Evolutionary conservation across 1,284 basidiomycete genomes (phyloP), one percentile per base, ranked within the genome.

Genomic region (Schizophyllum amplum): DNA sequence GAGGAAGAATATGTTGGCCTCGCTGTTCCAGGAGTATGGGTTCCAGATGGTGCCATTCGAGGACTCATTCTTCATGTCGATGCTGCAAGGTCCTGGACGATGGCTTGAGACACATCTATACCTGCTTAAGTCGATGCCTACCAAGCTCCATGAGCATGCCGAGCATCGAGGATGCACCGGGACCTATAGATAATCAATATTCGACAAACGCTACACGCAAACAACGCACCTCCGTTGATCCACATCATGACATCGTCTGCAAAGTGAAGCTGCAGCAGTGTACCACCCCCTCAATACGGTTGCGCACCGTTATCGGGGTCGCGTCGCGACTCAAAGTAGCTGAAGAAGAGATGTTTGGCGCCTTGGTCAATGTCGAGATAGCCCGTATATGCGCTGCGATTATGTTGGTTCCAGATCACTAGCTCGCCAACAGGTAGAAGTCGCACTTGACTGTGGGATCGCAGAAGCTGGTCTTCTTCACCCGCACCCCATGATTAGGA

Each of bases 311-410:
- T 76, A 17, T 77, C 76, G 1, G 90, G 89, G 59, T 86, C 74
- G 48, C 77, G 75, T 57, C 89, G 73, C 54, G 85, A 88, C 69
- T 90, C 88, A 68, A 93, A 92, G 73, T 92, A 92, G 71, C 89
- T 90, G 73, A 93, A 93, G 75, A 91, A 93, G 50, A 75, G 42
- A 57, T 74, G 72, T 58, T 73, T 73, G 23, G 72, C 72, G 23
- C 72, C 72, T 11, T 65, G 66, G 84, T 75, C 86, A 4, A 85
- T 73, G 59, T 84, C 83, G 22, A 85, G 67, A 64, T 85, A 85
- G 0, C 83, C 83, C 1, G 84, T 83, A 60, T 82, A 85, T 17
- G 76, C 78, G 57, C 79, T 80, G 63, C 55, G 64, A 60, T 51
- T 53, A 62, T 61, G 21, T 27, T 22, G 47, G 22, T 9, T 6